Percentiles rank a stretch among this genome's conserved stretches.
These are phyloP conservation scores for Sarocladium oryzae DNA, from an alignment of 2,329 filamentous ascomycete species.

Conservation along the genomic window DNA sequence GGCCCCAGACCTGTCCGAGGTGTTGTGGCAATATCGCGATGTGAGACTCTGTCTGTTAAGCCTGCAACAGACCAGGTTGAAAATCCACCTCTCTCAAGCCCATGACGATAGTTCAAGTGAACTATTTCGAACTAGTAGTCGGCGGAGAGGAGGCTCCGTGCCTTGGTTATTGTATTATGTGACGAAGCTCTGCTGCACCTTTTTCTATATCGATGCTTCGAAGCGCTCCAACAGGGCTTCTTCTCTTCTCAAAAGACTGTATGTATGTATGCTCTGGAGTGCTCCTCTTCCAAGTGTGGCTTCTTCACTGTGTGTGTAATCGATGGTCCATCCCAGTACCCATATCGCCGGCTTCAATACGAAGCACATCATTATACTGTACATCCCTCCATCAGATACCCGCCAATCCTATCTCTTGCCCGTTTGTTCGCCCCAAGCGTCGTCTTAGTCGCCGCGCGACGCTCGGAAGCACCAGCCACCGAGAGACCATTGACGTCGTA, in stretches of 20 bases:
- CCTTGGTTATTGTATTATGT: too few species aligned
- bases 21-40: neutral
- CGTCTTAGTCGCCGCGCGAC: constrained; percentile 3
- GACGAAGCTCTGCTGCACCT: too few species aligned
- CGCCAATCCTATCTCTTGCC: neutral
- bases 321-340: too few species aligned
- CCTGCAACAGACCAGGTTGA: neutral
- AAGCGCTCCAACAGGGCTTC: too few species aligned
- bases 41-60: neutral
- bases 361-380: neutral
- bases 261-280: too few species aligned
- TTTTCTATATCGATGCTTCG: too few species aligned
- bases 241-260: too few species aligned
- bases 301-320: too few species aligned
- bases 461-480: constrained; percentile 9
- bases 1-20: neutral
- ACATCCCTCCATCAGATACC: neutral
- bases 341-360: neutral
- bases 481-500: constrained; percentile 9
- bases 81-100: neutral
- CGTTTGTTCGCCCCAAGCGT: neutral
- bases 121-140: neutral
- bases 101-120: neutral
- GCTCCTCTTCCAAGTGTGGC: too few species aligned
- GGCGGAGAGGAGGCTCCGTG: neutral